Conservation (phyloP, 257 asterid genomes). For the Ligustrum vulgare region DNA sequence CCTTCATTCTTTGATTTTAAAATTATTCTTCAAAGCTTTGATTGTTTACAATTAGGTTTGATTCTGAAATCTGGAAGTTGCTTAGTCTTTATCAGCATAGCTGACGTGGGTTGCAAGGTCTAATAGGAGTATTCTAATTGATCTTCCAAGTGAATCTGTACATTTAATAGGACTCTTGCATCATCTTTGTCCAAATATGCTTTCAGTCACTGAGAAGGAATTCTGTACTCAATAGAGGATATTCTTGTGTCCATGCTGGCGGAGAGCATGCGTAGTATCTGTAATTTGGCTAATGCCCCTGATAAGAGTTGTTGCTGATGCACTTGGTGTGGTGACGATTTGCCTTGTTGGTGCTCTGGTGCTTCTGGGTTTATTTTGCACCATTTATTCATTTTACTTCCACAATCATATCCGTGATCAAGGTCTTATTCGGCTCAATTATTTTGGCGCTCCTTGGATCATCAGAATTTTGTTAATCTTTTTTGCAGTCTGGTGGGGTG, state of each 20-base stretch:
- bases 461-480: conserved; percentile 51
- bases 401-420: conserved; percentile 53
- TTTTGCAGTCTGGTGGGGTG: conserved; percentile 70
- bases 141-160: conserved; percentile 9
- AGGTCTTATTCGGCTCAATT: conserved; percentile 53
- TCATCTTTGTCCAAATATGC: conserved; percentile 4
- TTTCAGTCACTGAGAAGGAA: conserved; percentile 25
- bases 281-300: conserved; percentile 89
- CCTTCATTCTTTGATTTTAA: conserved; percentile 3
- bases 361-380: conserved; percentile 64
- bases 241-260: conserved; percentile 61
- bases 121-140: conserved; percentile 1
- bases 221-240: conserved; percentile 25
- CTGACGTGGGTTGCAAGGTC: neutral
- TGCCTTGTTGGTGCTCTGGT: conserved; percentile 59
- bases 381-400: conserved; percentile 57
- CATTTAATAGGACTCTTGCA: conserved; percentile 23
- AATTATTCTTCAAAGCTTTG: neutral
- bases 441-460: conserved; percentile 85
- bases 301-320: conserved; percentile 76
- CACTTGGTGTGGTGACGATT: conserved; percentile 87
- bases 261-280: conserved; percentile 87
- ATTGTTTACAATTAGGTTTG: neutral
- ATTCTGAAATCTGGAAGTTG: neutral
- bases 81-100: neutral